A percentile compares a stretch with the other conserved stretches of the same genome.
Conservation (phyloP, 169 alveolate species). For the Eimeria maxima region DNA sequence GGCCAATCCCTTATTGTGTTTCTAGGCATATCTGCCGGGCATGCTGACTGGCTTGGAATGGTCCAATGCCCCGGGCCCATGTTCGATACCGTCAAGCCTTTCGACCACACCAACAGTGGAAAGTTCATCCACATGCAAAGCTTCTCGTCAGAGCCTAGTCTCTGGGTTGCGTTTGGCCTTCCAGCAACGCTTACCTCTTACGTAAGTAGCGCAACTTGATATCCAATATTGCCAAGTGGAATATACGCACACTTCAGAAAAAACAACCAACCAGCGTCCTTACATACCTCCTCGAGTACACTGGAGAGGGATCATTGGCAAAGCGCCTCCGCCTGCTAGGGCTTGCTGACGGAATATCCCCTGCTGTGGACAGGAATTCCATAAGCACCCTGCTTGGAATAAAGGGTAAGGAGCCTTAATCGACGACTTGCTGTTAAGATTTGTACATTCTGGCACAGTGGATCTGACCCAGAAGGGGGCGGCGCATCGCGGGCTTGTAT, state of each 20-base stretch:
- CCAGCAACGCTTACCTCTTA: slow-evolving; percentile 81
- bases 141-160: slow-evolving; percentile 76
- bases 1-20: neutral
- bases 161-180: slow-evolving; percentile 84
- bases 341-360: slow-evolving; percentile 73
- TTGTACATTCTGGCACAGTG: slow-evolving; percentile 43
- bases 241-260: slow-evolving; percentile 24
- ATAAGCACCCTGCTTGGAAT: slow-evolving; percentile 77
- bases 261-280: slow-evolving; percentile 82
- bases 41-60: slow-evolving; percentile 80
- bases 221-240: neutral
- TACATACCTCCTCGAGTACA: slow-evolving; percentile 81
- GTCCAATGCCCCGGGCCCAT: slow-evolving; percentile 81
- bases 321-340: slow-evolving; percentile 81
- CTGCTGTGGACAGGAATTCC: slow-evolving; percentile 76
- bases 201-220: slow-evolving; percentile 29
- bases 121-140: slow-evolving; percentile 84
- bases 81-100: slow-evolving; percentile 80
- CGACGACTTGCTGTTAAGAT: neutral
- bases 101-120: slow-evolving; percentile 81
- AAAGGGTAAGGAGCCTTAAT: slow-evolving; percentile 55
- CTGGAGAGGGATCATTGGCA: slow-evolving; percentile 83
- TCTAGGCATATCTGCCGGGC: slow-evolving; percentile 76
- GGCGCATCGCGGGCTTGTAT: slow-evolving; percentile 73
- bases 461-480: slow-evolving; percentile 80